Base-by-base conservation (phyloP, 2,329 filamentous ascomycete species). In the Colletotrichum sp. region DNA sequence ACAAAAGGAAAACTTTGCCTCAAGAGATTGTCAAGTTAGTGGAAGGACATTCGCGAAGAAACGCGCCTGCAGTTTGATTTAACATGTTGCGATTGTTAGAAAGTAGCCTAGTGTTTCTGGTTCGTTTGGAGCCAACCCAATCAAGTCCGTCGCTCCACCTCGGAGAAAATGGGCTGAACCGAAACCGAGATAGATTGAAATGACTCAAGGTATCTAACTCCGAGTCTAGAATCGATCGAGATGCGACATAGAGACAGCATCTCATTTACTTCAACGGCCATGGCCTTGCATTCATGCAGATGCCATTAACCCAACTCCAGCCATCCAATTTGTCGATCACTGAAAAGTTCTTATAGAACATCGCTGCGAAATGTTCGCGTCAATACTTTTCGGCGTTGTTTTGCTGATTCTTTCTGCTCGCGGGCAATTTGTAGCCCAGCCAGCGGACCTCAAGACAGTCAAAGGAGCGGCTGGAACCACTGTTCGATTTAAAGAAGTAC, bases 401-500 rank as follows among this genome's bases (percentile, higher is more conserved):
- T 13, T 52, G 10, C 43, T 52, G 0, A 24, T 13, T 21, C 6
- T 52, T 21, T 21, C n/a, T 7, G 43, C 43, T 52, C 43, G 4
- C n/a, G 60, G 16, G 1, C 68, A 75, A 32, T 72, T 75, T 15
- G 68, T 72, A 1, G 34, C 72, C 26, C 59, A 60, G 32, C 72
- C 72, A 48, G 28, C n/a, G 2, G 72, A 75, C 8, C 68, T 75
- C 4, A 71, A 43, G 9, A 55, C 48, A 1, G 68, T 75, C 16
- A 21, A 67, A 6, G 72, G 68, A 5, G 60, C 67, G 1, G 72
- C 43, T 13, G 72, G 68, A 21, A 52, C 59, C n/a, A 67, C 34
- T 6, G 61, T 75, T 13, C 43, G 68, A n/a, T 75, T 72, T 8
- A 75, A 75, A 2, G 16, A 67, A 28, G 72, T 75, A 7, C 60